A percentile compares a stretch with the other conserved stretches of the same genome.
Conservation (phyloP, 441 rosid genomes). For the Viola pubescens region DNA sequence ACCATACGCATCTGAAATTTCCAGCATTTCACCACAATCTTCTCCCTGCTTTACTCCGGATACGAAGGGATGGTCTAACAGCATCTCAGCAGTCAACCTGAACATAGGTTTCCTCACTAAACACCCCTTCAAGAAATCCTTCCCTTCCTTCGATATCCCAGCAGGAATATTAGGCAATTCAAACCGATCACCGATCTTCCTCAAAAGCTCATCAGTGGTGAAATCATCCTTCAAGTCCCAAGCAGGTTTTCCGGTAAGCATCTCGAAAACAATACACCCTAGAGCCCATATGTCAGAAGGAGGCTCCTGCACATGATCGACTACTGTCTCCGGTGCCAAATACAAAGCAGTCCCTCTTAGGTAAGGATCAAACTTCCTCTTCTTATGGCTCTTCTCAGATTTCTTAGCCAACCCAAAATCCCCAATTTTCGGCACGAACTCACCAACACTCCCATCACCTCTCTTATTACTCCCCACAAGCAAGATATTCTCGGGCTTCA, state of each 20-base stretch:
- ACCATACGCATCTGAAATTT: background rate
- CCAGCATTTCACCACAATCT: background rate
- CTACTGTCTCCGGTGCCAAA: constrained; percentile 21
- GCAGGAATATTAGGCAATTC: constrained; percentile 22
- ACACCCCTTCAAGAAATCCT: constrained; percentile 26
- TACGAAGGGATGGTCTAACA: constrained; percentile 24
- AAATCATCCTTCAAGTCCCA: constrained; percentile 9
- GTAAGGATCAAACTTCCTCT: constrained; percentile 7
- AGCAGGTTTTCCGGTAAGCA: constrained; percentile 22
- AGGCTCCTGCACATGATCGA: constrained; percentile 17
- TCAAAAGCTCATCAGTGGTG: constrained; percentile 7
- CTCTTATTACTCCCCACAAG: background rate
- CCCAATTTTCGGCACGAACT: constrained; percentile 21
- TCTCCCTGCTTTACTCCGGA: background rate
- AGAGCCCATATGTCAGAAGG: constrained; percentile 30
- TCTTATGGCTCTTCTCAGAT: constrained; percentile 6
- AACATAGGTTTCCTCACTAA: constrained; percentile 18
- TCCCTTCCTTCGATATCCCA: constrained; percentile 19
- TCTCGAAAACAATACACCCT: constrained; percentile 26
- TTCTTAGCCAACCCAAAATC: constrained; percentile 35
- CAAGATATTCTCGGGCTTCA: constrained; percentile 16
- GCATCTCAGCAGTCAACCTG: constrained; percentile 25
- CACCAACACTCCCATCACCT: too few relatives aligned
- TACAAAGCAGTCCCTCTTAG: constrained; percentile 24
- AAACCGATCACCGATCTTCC: constrained; percentile 5